Base-by-base conservation (phyloP, 768 basidiomycete genomes). In the Russula ochroleuca region DNA sequence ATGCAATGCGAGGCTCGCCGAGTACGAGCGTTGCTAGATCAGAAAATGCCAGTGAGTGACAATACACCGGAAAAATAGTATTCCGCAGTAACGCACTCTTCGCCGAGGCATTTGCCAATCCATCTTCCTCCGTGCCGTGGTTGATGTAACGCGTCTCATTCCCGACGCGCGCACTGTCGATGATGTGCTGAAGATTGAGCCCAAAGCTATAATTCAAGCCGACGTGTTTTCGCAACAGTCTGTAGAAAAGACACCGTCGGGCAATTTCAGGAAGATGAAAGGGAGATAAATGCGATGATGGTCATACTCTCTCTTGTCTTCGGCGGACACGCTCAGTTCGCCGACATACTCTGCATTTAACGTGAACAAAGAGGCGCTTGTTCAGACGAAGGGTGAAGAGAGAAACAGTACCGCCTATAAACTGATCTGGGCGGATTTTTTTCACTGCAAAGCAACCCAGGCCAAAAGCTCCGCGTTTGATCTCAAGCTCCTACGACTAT, bases 71-170 rank as follows among this genome's bases (percentile, higher is more conserved):
- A 21, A 19, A 51, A 25, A 9, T 51, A 28, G 28, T 13, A 40
- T 17, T 41, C n/a, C 11, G n/a, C 10, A 47, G 23, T 45, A 21
- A 64, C 77, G 31, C 67, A 85, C 85, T 77, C 60, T 62, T 68
- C 0, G 83, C 83, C 1, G 64, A 55, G 63, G 81, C 82, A 68
- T 86, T 89, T 3, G 74, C 70, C 19, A 50, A 66, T 55, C 63
- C 62, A 38, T 55, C 40, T 53, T 35, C 13, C 11, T 53, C 33
- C 5, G 51, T 67, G 23, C 75, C 74, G 61, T 91, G 88, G 68
- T 92, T 87, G 58, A 90, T 83, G 67, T 84, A 90, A 15, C 87
- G 78, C n/a, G 86, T 77, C 45, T 78, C 76, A 62, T 90, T 90
- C 5, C 86, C 88, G 0, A 75, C 79, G 40, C 75, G 77, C 19